Evolutionary conservation across 441 rosid species (phyloP), one percentile per base, ranked within the genome.

Genomic region (Breynia disticha): DNA sequence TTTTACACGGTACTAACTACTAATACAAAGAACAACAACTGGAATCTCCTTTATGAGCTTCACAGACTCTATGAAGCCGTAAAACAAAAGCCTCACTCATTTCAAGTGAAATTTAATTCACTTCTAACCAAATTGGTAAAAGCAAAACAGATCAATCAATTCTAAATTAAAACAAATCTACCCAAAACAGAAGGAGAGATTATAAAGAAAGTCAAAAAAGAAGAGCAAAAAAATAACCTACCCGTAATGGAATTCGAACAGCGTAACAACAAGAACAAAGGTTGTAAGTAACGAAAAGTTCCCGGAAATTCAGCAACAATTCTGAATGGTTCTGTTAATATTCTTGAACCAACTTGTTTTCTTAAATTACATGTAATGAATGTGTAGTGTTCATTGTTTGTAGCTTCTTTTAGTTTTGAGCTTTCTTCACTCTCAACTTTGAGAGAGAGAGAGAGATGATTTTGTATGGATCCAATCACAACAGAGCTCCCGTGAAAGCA

Each of bases 401-500:
- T 28, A n/a, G 44, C 21, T 64, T 15, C n/a, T 9, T 28, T 11
- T 38, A 6, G 15, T 16, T 18, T 37, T 16, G 21, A 13, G 13
- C 20, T 5, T 54, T 12, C 6, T 18, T 32, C 32, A 11, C 55
- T 22, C 50, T 50, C 46, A 4, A 22, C 44, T 16, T 63, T 16
- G 48, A 44, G 52, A 46, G 50, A 24, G 57, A 28, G 47, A 49
- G 53, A 48, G 35, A 43, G 20, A 32, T 57, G 58, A 63, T 61
- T 71, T 68, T 68, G 75, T 66, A 67, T 56, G 73, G 85, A 84
- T 76, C 83, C 82, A 78, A 80, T 69, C 81, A 68, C 51, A 45
- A 62, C 73, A 71, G 24, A 52, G 59, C 67, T 69, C 73, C 60
- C 78, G 77, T 46, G 76, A 77, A 61, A 45, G 56, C 60, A 50